Evolutionary conservation across 108 stramenopile genomes (phyloP), one percentile per base, ranked within the genome.

Genomic region (Tribonema minus): DNA sequence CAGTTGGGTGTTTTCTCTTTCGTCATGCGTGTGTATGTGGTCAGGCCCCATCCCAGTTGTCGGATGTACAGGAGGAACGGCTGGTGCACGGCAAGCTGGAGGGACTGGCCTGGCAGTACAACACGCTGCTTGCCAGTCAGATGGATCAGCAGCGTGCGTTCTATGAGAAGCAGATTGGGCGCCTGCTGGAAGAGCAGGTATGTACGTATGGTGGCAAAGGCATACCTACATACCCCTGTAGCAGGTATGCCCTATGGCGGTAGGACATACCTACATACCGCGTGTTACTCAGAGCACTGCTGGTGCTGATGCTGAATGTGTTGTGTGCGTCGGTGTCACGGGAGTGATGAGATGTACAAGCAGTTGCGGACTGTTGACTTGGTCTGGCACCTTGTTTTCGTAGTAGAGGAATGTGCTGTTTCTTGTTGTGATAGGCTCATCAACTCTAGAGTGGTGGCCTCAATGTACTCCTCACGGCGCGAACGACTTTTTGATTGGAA

Each of bases 61-160:
- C 46, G 9, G 46, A 54, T 54, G 46, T 20, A 15, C 89, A 92
- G 68, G 93, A 93, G 63, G 94, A 90, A 35, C 92, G 92, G 76
- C 90, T 91, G 7, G 72, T 93, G 41, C 92, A 94, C 82, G 86
- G 91, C 3, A 96, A 96, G 74, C 72, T 94, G 61, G 95, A 94
- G 74, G 90, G 90, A 29, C 87, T 91, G 67, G 93, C 93, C 3
- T 71, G 79, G 20, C 92, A 94, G 71, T 95, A 95, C 74, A 92
- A 92, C 58, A 90, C 88, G 35, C 75, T 94, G 58, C 84, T 96
- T 9, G 93, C 93, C 36, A 89, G 89, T 62, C 93, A 94, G 69
- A 82, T 96, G 37, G 92, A 94, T 69, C 90, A 92, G 65, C 95
- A 96, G 83, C 88, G 92, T 4, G 86, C 87, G 15, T 93, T 87